These are phyloP conservation scores for Ilyonectria sp. DNA, from an alignment of 2,329 filamentous ascomycete genomes.

Conservation along the genomic window DNA sequence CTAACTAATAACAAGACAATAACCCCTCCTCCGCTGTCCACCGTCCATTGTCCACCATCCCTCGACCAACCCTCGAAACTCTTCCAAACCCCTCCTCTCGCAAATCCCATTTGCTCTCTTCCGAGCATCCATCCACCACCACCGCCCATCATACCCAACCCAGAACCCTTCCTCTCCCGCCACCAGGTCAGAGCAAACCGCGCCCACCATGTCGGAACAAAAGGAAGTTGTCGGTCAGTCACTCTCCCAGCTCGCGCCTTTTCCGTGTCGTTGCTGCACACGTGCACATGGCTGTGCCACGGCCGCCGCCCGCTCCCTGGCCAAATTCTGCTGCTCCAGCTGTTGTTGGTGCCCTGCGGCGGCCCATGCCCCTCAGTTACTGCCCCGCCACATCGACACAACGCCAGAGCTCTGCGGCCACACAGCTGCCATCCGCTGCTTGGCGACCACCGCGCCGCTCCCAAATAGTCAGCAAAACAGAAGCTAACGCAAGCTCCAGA, in stretches of 20 bases:
- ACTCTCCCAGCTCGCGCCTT: not conserved
- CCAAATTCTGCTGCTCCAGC: conserved; percentile 26
- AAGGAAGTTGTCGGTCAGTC: conserved; percentile 55
- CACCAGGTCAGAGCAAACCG: conserved; percentile 34
- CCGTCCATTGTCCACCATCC: conserved; percentile 20
- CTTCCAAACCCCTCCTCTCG: conserved; percentile 45
- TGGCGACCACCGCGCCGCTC: conserved; percentile 7
- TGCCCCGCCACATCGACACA: conserved; percentile 41
- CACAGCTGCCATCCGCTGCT: not conserved
- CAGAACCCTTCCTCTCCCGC: conserved; percentile 9
- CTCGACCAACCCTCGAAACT: conserved; percentile 45
- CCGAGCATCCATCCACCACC: conserved; percentile 40
- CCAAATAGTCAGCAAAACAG: conserved; percentile 12
- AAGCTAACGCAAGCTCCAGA: conserved; percentile 66
- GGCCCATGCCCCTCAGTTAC: conserved; percentile 25
- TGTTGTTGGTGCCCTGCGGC: conserved; percentile 40
- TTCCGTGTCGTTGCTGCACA: conserved; percentile 11
- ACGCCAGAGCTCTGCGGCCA: not conserved
- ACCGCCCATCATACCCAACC: conserved; percentile 21
- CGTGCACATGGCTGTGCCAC: conserved; percentile 10
- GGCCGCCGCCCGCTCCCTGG: not conserved
- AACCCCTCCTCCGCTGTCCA: conserved; percentile 33
- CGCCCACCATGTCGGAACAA: conserved; percentile 61
- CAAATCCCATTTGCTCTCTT: conserved; percentile 42
- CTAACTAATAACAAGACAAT: conserved; percentile 31